Conservation (phyloP, 768 basidiomycete genomes). For the Boletus tomentosulus region DNA sequence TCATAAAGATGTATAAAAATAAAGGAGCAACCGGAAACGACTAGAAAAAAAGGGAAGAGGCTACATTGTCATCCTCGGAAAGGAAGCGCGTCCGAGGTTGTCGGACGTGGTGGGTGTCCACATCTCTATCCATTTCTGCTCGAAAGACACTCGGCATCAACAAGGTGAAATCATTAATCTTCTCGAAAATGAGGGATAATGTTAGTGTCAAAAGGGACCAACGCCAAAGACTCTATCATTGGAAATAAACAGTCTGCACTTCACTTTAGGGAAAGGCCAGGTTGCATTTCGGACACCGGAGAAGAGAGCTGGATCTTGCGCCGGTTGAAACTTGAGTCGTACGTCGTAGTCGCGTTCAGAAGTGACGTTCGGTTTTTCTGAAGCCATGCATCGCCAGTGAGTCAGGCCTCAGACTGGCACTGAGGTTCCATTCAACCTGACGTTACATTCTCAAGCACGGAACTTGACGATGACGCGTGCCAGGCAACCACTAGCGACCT, state of each 20-base stretch:
- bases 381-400: no score
- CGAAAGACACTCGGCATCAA: not conserved
- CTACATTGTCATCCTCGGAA: not conserved
- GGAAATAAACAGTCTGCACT: conserved; percentile 64
- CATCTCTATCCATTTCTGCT: not conserved
- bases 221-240: conserved; percentile 27
- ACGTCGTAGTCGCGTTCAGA: no score
- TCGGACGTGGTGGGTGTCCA: no score
- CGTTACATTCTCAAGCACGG: no score
- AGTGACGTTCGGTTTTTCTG: no score
- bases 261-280: conserved; percentile 79
- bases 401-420: no score
- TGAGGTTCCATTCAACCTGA: no score
- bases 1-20: not conserved
- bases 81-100: not conserved
- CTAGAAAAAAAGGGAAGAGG: not conserved
- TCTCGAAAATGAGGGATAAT: not conserved
- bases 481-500: no score
- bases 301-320: no score
- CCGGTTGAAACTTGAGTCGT: no score
- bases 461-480: no score
- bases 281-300: conserved; percentile 87
- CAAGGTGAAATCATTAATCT: not conserved
- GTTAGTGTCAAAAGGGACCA: not conserved
- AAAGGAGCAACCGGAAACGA: not conserved